phyloP scores from a whole-genome alignment of 805 yeast species.

The Candida odintsovae region DNA sequence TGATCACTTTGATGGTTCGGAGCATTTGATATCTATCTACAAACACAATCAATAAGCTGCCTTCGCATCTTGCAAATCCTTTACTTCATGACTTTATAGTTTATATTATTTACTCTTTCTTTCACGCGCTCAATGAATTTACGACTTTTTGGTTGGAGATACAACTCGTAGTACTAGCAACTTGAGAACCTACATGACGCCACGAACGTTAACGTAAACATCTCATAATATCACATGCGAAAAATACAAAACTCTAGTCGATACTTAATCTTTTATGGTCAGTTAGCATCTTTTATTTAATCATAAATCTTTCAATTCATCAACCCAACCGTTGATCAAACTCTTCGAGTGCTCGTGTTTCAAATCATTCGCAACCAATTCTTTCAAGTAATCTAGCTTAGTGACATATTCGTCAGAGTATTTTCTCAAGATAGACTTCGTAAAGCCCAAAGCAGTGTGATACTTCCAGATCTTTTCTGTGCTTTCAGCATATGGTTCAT shows the following conservation, averaged over 20 bases:
- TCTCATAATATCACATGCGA: not conserved
- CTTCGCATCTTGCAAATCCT: too few species aligned
- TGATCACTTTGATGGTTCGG: not conserved
- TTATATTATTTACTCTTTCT: not conserved
- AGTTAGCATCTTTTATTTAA: not conserved
- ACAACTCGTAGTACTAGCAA: not conserved
- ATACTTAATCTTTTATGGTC: not conserved
- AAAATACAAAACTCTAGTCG: not conserved
- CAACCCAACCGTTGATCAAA: slow-evolving; percentile 27
- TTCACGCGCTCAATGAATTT: not conserved
- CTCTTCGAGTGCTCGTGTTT: slow-evolving; percentile 27
- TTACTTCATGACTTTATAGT: not conserved
- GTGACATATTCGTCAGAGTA: slow-evolving; percentile 37
- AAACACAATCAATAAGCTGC: not conserved
- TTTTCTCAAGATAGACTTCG: slow-evolving; percentile 36
- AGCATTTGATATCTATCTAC: not conserved
- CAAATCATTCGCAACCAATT: slow-evolving; percentile 28
- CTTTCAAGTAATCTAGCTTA: slow-evolving; percentile 27
- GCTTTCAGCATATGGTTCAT: slow-evolving; percentile 25
- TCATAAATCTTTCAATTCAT: slow-evolving; percentile 24
- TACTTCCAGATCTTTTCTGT: slow-evolving; percentile 39
- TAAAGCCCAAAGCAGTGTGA: slow-evolving; percentile 29
- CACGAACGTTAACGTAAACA: not conserved
- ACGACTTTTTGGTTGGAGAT: not conserved
- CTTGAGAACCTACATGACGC: not conserved